phyloP scores from a whole-genome alignment of 352 stramenopile genomes.

The Pythium sukuiense region DNA sequence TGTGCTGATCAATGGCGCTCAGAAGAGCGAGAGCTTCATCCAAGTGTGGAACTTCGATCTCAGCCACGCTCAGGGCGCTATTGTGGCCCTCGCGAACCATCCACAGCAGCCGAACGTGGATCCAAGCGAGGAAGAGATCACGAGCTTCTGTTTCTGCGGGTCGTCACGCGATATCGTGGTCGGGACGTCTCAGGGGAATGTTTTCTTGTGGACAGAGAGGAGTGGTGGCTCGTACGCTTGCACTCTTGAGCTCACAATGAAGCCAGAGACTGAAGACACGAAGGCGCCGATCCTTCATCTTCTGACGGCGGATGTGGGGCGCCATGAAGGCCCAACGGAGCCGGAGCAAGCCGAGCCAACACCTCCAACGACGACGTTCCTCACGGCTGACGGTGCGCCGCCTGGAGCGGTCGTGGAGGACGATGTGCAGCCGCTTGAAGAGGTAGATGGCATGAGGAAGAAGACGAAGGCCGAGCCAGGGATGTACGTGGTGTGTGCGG shows the following conservation, averaged over 20 bases:
- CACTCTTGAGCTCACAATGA: not conserved
- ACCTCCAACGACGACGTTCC: conserved; percentile 16
- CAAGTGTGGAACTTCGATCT: conserved; percentile 79
- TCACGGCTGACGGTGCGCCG: conserved; percentile 21
- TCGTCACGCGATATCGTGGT: conserved; percentile 49
- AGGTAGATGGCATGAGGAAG: not conserved
- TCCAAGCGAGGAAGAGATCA: conserved; percentile 37
- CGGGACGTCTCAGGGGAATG: conserved; percentile 42
- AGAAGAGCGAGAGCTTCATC: conserved; percentile 53
- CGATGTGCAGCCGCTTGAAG: not conserved
- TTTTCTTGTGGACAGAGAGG: conserved; percentile 47
- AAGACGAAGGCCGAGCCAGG: conserved; percentile 1
- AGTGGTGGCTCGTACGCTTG: conserved; percentile 6
- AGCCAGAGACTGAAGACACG: not conserved
- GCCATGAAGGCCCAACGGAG: not conserved
- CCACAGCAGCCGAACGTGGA: not conserved
- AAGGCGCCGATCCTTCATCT: conserved; percentile 18
- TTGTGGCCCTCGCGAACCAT: conserved; percentile 27
- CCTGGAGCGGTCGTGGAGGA: not conserved
- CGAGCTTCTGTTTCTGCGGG: conserved; percentile 50
- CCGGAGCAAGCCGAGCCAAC: not conserved
- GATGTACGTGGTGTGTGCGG: conserved; percentile 12
- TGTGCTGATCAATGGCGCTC: conserved; percentile 39
- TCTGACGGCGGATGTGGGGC: conserved; percentile 1
- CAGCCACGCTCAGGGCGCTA: conserved; percentile 62